A percentile compares a stretch with the other conserved stretches of the same genome.
Conservation (phyloP, 1,139 yeast genomes). For the Kurtzmaniella natalensis region DNA sequence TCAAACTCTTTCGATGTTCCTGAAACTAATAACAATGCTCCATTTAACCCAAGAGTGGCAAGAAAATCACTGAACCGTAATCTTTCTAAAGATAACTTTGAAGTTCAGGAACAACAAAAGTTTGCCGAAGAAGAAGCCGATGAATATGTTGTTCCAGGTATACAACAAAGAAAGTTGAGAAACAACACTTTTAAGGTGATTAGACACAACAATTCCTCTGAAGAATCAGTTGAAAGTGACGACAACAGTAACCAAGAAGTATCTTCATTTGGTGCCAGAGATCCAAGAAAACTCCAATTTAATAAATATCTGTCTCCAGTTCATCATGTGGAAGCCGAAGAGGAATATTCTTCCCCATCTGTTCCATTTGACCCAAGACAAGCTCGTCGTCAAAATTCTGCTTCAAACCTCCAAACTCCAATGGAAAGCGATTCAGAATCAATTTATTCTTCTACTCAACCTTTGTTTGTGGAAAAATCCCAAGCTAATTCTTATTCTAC, state of each 20-base stretch:
- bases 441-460: conserved; percentile 6
- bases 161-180: background rate
- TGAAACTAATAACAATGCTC: background rate
- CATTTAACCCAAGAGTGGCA: conserved; percentile 14
- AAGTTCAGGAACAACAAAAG: conserved; percentile 11
- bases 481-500: background rate
- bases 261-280: conserved; percentile 2
- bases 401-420: background rate
- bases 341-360: background rate
- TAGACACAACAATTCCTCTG: background rate
- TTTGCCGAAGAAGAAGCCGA: conserved; percentile 9
- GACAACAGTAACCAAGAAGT: conserved; percentile 1
- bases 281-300: conserved; percentile 6
- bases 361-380: conserved; percentile 19
- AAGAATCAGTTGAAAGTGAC: background rate
- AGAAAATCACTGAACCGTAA: background rate
- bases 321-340: background rate
- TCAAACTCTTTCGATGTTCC: background rate
- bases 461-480: conserved; percentile 4
- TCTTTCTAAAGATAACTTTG: conserved; percentile 11
- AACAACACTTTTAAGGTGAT: conserved; percentile 3
- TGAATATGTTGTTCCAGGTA: conserved; percentile 3
- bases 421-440: conserved; percentile 7
- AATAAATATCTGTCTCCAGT: conserved; percentile 4
- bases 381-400: conserved; percentile 14